phyloP scores from a whole-genome alignment of 2,329 filamentous ascomycete species.

The Alternaria arborescens region DNA sequence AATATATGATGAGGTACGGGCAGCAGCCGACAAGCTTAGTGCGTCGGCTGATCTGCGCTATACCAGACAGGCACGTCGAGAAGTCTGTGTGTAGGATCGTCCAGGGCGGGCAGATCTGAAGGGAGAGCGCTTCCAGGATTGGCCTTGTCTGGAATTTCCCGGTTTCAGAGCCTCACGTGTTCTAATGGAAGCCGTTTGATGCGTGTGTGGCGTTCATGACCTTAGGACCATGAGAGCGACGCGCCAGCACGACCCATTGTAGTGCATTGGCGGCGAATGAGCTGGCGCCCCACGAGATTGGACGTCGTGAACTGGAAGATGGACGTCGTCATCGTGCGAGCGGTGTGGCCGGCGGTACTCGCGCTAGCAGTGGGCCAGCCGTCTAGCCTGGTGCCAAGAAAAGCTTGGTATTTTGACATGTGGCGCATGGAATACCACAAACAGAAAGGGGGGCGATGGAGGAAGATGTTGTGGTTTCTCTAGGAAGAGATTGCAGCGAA shows the following conservation, averaged over 20 bases:
- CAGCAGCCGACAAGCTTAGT: constrained; percentile 8
- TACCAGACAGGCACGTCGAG: constrained; percentile 8
- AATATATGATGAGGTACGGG: constrained; percentile 13
- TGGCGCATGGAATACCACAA: constrained; percentile 7
- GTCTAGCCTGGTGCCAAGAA: constrained; percentile 8
- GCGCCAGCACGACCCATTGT: constrained; percentile 1
- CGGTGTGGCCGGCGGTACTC: constrained; percentile 13
- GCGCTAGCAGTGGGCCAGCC: constrained; percentile 7
- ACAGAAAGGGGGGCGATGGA: neutral
- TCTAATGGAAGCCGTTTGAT: neutral
- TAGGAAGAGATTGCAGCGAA: neutral
- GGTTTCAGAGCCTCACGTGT: constrained; percentile 13
- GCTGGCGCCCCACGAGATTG: constrained; percentile 7
- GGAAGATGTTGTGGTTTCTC: neutral
- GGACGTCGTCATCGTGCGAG: constrained; percentile 19
- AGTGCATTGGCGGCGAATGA: constrained; percentile 5
- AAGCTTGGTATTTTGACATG: constrained; percentile 13
- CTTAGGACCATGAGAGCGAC: constrained; percentile 1
- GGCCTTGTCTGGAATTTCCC: constrained; percentile 10
- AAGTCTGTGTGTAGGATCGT: constrained; percentile 14
- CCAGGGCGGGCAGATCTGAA: constrained; percentile 26
- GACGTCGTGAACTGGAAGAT: constrained; percentile 6
- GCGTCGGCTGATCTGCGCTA: constrained; percentile 12
- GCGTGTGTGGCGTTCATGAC: constrained; percentile 8
- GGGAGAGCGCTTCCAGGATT: constrained; percentile 16